Base-by-base conservation (phyloP, 1,284 basidiomycete species). In the Cerrena zonata region DNA sequence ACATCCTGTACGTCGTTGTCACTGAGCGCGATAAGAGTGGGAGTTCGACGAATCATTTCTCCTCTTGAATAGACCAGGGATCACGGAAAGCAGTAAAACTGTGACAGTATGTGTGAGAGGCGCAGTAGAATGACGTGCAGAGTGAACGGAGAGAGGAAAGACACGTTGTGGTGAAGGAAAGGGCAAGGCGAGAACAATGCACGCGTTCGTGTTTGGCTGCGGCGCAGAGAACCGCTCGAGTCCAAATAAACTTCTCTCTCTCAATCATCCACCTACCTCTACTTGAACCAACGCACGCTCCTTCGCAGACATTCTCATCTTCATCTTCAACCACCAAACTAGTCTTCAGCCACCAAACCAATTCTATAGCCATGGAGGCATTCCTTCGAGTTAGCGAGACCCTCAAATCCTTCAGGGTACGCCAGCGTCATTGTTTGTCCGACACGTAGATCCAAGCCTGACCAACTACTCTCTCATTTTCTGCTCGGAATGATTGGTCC, bases 1-100 rank as follows among this genome's bases (percentile, higher is more conserved):
- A 89, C 71, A 55, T 88, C 84, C 68, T 88, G 82, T 26, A 90
- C 82, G 63, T 89, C 87, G 24, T 72, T 65, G 60, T 89, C 86
- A 56, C 71, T 79, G 77, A 90, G 81, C 22, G 76, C 74, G 56
- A 90, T 84, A 53, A 85, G 74, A 1, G 88, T 89, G 4, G 87
- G 87, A 23, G 77, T 73, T 49, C 86, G 73, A 49, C 88, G 80
- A 62, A 90, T 86, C 87, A 90, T 89, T 25, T 25, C 53, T 34
- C n/a, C n/a, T n/a, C n/a, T n/a, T n/a, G n/a, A n/a, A n/a, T n/a
- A n/a, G n/a, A n/a, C n/a, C n/a, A n/a, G n/a, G n/a, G n/a, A n/a
- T n/a, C n/a, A n/a, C n/a, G n/a, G n/a, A n/a, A n/a, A n/a, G n/a
- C n/a, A n/a, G n/a, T n/a, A n/a, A n/a, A n/a, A n/a, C n/a, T n/a